These are phyloP conservation scores for Moesziomyces antarcticus DNA, from an alignment of 1,284 basidiomycete genomes.

Conservation along the genomic window DNA sequence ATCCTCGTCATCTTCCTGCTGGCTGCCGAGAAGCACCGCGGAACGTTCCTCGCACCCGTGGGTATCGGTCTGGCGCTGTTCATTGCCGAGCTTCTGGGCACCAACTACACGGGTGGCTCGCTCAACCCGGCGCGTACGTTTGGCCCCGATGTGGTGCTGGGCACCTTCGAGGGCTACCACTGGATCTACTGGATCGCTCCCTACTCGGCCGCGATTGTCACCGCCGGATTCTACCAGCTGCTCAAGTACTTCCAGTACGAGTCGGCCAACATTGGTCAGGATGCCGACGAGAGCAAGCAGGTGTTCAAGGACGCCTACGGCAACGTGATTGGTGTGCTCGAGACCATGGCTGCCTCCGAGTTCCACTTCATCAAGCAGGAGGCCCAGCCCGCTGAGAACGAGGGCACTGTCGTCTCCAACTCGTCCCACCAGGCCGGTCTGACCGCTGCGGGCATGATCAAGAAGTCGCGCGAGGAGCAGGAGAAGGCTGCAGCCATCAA, in stretches of 20 bases:
- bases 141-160: constrained; percentile 48
- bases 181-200: constrained; percentile 60
- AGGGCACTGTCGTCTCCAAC: constrained; percentile 20
- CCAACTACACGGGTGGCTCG: constrained; percentile 58
- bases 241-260: constrained; percentile 53
- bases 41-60: constrained; percentile 56
- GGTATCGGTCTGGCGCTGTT: constrained; percentile 59
- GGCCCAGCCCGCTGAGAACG: constrained; percentile 26
- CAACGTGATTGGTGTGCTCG: constrained; percentile 47
- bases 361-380: constrained; percentile 20
- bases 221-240: constrained; percentile 44
- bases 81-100: constrained; percentile 48
- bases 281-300: constrained; percentile 44
- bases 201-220: constrained; percentile 47
- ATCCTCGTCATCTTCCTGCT: constrained; percentile 69
- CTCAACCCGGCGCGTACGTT: constrained; percentile 59
- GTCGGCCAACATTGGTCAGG: constrained; percentile 54
- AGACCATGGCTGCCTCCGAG: constrained; percentile 40
- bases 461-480: constrained; percentile 24
- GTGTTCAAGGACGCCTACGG: constrained; percentile 48
- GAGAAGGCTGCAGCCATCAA: constrained; percentile 29
- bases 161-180: constrained; percentile 33
- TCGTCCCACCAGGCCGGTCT: constrained; percentile 8
- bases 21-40: constrained; percentile 71
- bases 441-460: constrained; percentile 23